These are phyloP conservation scores for Nyctanthes arbortristis DNA, from an alignment of 257 asterid genomes.

Conservation along the genomic window DNA sequence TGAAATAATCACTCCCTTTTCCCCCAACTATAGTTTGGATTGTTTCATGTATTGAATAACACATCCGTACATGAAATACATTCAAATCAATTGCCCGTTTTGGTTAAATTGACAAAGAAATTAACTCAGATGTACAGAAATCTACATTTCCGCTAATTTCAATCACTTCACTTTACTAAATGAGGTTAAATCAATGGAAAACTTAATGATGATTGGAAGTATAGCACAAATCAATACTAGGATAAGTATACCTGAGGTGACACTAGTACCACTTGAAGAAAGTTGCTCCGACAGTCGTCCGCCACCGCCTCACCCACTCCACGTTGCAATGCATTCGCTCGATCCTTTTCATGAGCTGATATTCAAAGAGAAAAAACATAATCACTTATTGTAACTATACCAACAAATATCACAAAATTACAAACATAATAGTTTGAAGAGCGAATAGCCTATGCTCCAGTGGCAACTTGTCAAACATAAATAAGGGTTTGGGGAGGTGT, in stretches of 20 bases:
- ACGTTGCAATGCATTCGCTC: slow-evolving; percentile 42
- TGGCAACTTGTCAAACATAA: no score
- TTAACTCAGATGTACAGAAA: neutral
- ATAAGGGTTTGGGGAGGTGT: no score
- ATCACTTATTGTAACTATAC: neutral
- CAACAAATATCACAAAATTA: neutral
- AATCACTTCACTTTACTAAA: neutral
- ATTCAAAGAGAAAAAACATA: neutral
- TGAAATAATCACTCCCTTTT: no score
- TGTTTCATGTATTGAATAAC: no score
- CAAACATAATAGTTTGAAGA: neutral
- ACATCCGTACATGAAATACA: no score
- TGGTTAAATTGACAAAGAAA: neutral
- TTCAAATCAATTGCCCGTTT: neutral
- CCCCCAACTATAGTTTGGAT: no score
- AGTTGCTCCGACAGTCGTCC: slow-evolving; percentile 42
- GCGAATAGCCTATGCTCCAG: no score
- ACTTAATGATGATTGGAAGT: neutral
- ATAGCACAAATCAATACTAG: neutral
- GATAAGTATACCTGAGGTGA: slow-evolving; percentile 80
- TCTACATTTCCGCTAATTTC: neutral
- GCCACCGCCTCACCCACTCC: slow-evolving; percentile 44
- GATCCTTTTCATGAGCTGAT: slow-evolving; percentile 53
- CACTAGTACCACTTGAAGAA: slow-evolving; percentile 84
- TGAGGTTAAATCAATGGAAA: neutral